A percentile compares a stretch with the other conserved stretches of the same genome.
Evolutionary conservation across 2,329 filamentous ascomycete species (phyloP).

Genomic region (Plenodomus lindquistii): DNA sequence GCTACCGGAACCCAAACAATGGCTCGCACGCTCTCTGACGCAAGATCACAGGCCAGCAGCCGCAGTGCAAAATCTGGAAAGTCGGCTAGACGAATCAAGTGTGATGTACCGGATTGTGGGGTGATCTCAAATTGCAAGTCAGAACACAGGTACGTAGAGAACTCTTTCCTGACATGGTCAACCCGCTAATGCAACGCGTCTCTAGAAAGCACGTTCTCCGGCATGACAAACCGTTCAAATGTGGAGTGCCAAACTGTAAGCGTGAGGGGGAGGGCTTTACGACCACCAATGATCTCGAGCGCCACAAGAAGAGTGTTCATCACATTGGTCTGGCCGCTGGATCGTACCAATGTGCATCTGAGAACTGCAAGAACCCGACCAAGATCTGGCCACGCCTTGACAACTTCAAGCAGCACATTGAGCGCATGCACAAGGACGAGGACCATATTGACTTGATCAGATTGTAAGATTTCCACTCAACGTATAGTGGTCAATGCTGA

Average conservation of each 20-base stretch:
- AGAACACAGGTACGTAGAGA: slow-evolving; percentile 41
- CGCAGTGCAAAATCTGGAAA: slow-evolving; percentile 24
- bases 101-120: slow-evolving; percentile 26
- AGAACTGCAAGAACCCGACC: slow-evolving; percentile 59
- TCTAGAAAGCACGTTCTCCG: slow-evolving; percentile 73
- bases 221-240: slow-evolving; percentile 70
- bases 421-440: slow-evolving; percentile 64
- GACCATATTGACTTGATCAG: slow-evolving; percentile 51
- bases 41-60: slow-evolving; percentile 29
- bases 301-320: slow-evolving; percentile 77
- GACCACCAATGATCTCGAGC: slow-evolving; percentile 78
- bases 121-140: slow-evolving; percentile 39
- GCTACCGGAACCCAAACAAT: slow-evolving; percentile 20
- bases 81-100: neutral
- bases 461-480: slow-evolving; percentile 42
- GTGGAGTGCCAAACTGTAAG: slow-evolving; percentile 60
- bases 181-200: slow-evolving; percentile 14
- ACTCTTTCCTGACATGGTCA: neutral
- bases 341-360: slow-evolving; percentile 63
- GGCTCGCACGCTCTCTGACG: slow-evolving; percentile 22
- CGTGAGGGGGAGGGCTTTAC: slow-evolving; percentile 68
- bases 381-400: slow-evolving; percentile 82
- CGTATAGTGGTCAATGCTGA: slow-evolving; percentile 13
- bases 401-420: slow-evolving; percentile 83
- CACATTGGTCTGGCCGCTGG: slow-evolving; percentile 47